Evolutionary conservation across 31 red algal species (phyloP).

Genomic region (Asparagopsis taxiformis): DNA sequence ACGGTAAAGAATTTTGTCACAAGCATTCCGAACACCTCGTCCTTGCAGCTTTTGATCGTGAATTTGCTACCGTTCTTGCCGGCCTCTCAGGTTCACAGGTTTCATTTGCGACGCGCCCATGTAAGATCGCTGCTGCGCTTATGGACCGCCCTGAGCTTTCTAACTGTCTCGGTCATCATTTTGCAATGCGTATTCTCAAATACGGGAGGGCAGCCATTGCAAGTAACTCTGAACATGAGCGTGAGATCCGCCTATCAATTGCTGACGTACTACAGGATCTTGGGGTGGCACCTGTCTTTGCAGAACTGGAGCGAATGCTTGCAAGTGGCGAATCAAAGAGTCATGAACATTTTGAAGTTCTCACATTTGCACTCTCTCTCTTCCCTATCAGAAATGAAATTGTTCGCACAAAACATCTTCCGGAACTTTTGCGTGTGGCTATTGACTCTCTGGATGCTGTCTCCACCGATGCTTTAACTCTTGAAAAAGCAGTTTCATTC

Average conservation of each 20-base stretch:
- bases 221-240: constrained; percentile 34
- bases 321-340: constrained; percentile 14
- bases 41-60: constrained; percentile 43
- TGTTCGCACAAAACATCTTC: constrained; percentile 54
- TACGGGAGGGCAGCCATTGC: constrained; percentile 41
- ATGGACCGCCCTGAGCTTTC: constrained; percentile 65
- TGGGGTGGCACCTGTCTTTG: constrained; percentile 57
- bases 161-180: constrained; percentile 52
- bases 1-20: constrained; percentile 45
- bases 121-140: constrained; percentile 55
- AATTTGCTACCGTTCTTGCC: constrained; percentile 24
- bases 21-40: constrained; percentile 53
- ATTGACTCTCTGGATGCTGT: constrained; percentile 54
- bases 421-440: constrained; percentile 49
- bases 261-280: constrained; percentile 62
- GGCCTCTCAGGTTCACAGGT: constrained; percentile 2
- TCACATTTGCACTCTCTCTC: constrained; percentile 65
- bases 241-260: constrained; percentile 43
- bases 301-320: constrained; percentile 66
- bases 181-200: constrained; percentile 64
- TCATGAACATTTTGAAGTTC: constrained; percentile 64
- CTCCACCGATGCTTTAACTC: constrained; percentile 31
- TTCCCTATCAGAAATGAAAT: constrained; percentile 53
- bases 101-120: constrained; percentile 44
- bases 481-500: constrained; percentile 68